These are phyloP conservation scores for Dicorynia guianensis DNA, from an alignment of 306 rosid species.

Conservation along the genomic window DNA sequence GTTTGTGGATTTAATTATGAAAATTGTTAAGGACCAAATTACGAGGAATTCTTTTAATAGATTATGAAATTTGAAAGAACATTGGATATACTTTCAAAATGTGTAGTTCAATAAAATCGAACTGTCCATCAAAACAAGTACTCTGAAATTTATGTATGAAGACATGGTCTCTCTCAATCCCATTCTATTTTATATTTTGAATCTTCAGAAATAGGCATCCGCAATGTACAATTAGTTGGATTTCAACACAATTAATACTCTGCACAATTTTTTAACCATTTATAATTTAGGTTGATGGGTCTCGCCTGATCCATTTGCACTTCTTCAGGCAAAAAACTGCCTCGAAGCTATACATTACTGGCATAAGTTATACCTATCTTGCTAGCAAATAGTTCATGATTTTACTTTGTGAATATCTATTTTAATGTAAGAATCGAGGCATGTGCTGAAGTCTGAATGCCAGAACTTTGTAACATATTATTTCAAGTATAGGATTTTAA, in stretches of 20 bases:
- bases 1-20: background rate
- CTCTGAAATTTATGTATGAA: too few species aligned
- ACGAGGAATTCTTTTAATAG: too few species aligned
- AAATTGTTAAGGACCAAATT: background rate
- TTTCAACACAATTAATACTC: too few species aligned
- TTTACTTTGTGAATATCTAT: background rate
- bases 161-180: too few species aligned
- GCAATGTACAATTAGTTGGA: background rate
- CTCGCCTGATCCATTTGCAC: background rate
- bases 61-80: too few species aligned
- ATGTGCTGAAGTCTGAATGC: background rate
- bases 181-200: background rate
- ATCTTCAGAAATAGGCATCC: background rate
- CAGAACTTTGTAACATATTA: background rate
- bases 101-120: too few species aligned
- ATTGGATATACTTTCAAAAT: too few species aligned
- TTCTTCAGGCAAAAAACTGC: background rate
- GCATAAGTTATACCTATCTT: background rate
- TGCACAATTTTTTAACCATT: background rate
- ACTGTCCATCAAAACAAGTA: too few species aligned
- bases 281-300: background rate
- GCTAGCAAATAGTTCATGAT: background rate
- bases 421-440: slow-evolving; percentile 7
- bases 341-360: background rate
- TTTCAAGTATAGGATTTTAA: background rate